Evolutionary conservation across 2,329 filamentous ascomycete species (phyloP), one percentile per base, ranked within the genome.

Genomic region (Colletotrichum sp.): DNA sequence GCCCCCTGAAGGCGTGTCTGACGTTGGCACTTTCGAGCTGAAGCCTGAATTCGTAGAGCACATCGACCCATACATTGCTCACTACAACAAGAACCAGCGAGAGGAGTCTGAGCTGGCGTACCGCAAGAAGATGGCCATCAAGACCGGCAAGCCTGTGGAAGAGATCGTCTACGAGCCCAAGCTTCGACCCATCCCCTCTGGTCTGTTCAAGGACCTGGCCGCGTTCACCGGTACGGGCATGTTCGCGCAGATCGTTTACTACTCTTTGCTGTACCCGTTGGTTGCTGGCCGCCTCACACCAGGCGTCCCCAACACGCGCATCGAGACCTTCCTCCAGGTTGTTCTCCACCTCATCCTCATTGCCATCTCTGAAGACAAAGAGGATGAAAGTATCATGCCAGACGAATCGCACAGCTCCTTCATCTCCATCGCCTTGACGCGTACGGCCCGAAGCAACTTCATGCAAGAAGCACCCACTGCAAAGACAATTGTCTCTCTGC

Each of bases 71-170:
- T 99, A 98, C 83, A 97, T 96, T 81, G 95, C 96, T 8, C 96
- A 99, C 82, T 99, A 98, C 84, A 98, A 93, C 81, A 98, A 98
- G 82, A 99, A 99, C 81, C 96, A 99, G 84, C 92, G 97, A 67
- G 97, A 99, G 82, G 97, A 99, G 83, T 95, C 96, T 0, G 97
- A 99, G 84, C 93, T 92, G 79, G 94, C 96, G 5, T 98, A 97
- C 86, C 95, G 94, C 80, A 93, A 94, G 81, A 94, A 95, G 88
- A 93, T 97, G 88, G 95, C 96, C 13, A 96, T 96, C 86, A 96
- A 95, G 85, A 95, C 94, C 1, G 96, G 96, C 21, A 96, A 96
- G 82, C 89, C 93, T 59, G 87, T 91, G 2, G 92, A 95, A 55
- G 96, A 98, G 70, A 93, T 99, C 75, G 96, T 99, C 4, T 98